A percentile compares a stretch with the other conserved stretches of the same genome.
Evolutionary conservation across 164 flowering plant species (phyloP).

Genomic region (Chimonanthus praecox): DNA sequence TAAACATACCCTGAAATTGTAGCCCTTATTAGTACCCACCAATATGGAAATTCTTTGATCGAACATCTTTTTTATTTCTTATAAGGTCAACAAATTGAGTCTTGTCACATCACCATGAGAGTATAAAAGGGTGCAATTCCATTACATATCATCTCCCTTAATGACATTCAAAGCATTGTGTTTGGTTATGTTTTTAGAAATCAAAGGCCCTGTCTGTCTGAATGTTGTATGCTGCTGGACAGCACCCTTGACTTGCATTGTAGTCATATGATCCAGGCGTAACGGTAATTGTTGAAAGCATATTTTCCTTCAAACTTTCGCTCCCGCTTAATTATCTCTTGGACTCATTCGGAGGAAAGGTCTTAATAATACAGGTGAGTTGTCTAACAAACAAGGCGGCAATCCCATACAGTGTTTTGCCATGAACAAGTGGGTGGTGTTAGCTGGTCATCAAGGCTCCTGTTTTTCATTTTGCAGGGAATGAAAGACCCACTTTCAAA

Average conservation of each 20-base stretch:
- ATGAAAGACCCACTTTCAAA: constrained; percentile 78
- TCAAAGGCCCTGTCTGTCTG: not conserved
- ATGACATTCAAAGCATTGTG: not conserved
- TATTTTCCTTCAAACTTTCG: constrained; percentile 64
- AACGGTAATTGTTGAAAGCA: constrained; percentile 56
- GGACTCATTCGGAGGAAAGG: constrained; percentile 45
- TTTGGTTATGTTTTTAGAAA: not conserved
- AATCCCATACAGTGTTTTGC: not conserved
- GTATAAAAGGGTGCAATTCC: not conserved
- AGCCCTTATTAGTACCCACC: no score
- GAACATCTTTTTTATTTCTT: no score
- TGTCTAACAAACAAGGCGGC: not conserved
- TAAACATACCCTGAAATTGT: no score
- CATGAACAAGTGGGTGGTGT: not conserved
- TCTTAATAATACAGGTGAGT: constrained; percentile 70
- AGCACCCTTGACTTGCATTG: constrained; percentile 28
- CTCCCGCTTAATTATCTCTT: constrained; percentile 75
- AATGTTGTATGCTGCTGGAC: not conserved
- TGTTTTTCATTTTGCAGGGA: constrained; percentile 39
- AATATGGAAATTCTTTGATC: no score
- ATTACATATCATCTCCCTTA: no score
- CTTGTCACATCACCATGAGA: no score
- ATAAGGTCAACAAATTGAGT: no score
- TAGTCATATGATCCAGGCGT: constrained; percentile 87
- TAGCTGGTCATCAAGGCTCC: not conserved